Evolutionary conservation across 768 basidiomycete genomes (phyloP).

Genomic region (Tricholoma bakamatsutake): DNA sequence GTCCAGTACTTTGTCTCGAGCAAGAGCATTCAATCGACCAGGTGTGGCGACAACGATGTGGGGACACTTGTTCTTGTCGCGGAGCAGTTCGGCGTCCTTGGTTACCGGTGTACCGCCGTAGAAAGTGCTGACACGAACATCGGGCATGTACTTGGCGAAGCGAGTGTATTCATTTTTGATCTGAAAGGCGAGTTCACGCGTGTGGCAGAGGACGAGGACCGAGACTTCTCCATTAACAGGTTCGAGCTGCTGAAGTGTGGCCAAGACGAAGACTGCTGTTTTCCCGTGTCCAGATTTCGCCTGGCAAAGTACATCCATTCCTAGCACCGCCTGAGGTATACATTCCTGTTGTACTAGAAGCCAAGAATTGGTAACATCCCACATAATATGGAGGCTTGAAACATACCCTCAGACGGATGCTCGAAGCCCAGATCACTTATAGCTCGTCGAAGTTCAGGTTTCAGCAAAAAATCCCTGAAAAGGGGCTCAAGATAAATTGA

Average conservation of each 20-base stretch:
- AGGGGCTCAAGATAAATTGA: constrained; percentile 7
- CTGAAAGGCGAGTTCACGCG: constrained; percentile 98
- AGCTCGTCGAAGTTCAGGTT: constrained; percentile 93
- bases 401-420: constrained; percentile 95
- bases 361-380: neutral
- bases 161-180: constrained; percentile 99
- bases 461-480: constrained; percentile 91
- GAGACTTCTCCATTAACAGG: constrained; percentile 98
- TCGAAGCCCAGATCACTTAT: constrained; percentile 99
- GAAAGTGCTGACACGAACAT: constrained; percentile 95
- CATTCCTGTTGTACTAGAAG: constrained; percentile 97
- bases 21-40: constrained; percentile 92
- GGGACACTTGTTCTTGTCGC: constrained; percentile 95
- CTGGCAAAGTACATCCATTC: constrained; percentile 99
- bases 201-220: constrained; percentile 97
- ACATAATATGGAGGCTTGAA: neutral
- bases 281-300: constrained; percentile 99
- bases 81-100: constrained; percentile 90
- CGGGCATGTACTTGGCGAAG: constrained; percentile 99
- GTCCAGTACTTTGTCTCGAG: constrained; percentile 92
- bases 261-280: constrained; percentile 98
- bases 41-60: constrained; percentile 99
- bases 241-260: constrained; percentile 96
- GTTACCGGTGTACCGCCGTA: constrained; percentile 94
- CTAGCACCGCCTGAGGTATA: constrained; percentile 98